Base-by-base conservation (phyloP, 2,329 filamentous ascomycete species). In the Diaporthe sp. region DNA sequence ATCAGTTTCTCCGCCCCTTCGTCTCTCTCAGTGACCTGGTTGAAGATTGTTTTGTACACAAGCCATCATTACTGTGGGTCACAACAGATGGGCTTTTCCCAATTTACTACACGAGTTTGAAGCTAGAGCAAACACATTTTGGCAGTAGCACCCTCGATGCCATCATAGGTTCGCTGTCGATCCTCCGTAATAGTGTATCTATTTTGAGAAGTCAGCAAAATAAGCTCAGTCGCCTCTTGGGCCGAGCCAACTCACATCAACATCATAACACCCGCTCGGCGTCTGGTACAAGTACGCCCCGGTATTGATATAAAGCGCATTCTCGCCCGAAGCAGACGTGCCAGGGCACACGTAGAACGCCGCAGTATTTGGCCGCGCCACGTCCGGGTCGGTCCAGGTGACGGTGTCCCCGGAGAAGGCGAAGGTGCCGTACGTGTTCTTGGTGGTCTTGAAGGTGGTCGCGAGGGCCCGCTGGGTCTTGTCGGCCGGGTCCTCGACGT, bases 201-300 rank as follows among this genome's bases (percentile, higher is more conserved):
- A 31, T 49, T 4, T 57, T 4, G 4, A 37, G 17, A 49, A 20
- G 15, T 76, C 31, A 77, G 72, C 28, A 9, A 34, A 17, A 20
- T 6, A n/a, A 3, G 12, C 4, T 22, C 31, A 34, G 65, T 75
- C 73, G 20, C 74, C 74, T 42, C 76, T 77, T 39, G 44, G 9
- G 4, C 25, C 8, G 4, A 20, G 58, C 17, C 20, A 44, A 42
- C 76, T 76, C 42, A 76, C 76, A 76, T 77, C 76, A 37, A 77
- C 60, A 68, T 77, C 74, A 42, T 73, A 77, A 82, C 89, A 91
- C 5, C 88, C 89, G 20, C 81, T 81, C 3, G 89, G 89, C 15
- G 89, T 91, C 79, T 87, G 80, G 79, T 90, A 90, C 60, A 83
- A 81, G 80, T 91, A 91, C 51, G 87, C 87, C 1, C 90, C 89